Conservation (phyloP, 768 basidiomycete genomes). For the Lentinula guzmanii region DNA sequence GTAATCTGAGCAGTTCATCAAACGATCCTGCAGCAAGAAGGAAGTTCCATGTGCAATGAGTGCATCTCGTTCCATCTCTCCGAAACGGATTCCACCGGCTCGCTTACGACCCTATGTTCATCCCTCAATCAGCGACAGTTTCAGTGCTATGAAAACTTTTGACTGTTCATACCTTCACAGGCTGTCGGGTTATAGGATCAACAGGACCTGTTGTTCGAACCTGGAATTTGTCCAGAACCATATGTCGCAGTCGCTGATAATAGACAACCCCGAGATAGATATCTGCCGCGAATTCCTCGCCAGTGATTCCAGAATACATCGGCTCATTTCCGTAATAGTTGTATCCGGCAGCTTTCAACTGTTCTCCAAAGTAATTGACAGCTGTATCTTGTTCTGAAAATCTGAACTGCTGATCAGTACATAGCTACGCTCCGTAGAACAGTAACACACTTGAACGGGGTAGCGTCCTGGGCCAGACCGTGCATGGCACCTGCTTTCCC, state of each 20-base stretch:
- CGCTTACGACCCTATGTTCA: conserved; percentile 83
- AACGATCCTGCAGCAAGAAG: conserved; percentile 93
- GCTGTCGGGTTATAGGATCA: conserved; percentile 92
- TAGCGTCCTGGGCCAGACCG: conserved; percentile 96
- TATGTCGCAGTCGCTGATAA: conserved; percentile 97
- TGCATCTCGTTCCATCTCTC: conserved; percentile 99
- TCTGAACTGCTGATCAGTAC: conserved; percentile 29
- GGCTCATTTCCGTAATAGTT: conserved; percentile 99
- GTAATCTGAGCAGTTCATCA: conserved; percentile 99
- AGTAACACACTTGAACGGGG: conserved; percentile 80
- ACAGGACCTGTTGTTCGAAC: conserved; percentile 98
- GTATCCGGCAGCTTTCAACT: conserved; percentile 89
- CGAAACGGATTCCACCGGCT: conserved; percentile 97
- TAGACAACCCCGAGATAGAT: conserved; percentile 99
- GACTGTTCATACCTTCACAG: conserved; percentile 72
- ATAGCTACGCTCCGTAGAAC: conserved; percentile 9
- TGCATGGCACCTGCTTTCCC: conserved; percentile 99
- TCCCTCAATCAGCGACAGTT: not conserved
- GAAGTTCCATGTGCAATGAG: conserved; percentile 98
- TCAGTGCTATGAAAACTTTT: not conserved
- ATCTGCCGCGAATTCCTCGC: conserved; percentile 96
- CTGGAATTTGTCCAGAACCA: conserved; percentile 99
- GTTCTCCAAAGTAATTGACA: conserved; percentile 94
- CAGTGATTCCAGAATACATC: conserved; percentile 99
- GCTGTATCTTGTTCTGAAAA: conserved; percentile 98